Percentiles rank a stretch among this genome's conserved stretches.
These are phyloP conservation scores for Aspergillus sp. DNA, from an alignment of 2,329 filamentous ascomycete species.

Conservation along the genomic window DNA sequence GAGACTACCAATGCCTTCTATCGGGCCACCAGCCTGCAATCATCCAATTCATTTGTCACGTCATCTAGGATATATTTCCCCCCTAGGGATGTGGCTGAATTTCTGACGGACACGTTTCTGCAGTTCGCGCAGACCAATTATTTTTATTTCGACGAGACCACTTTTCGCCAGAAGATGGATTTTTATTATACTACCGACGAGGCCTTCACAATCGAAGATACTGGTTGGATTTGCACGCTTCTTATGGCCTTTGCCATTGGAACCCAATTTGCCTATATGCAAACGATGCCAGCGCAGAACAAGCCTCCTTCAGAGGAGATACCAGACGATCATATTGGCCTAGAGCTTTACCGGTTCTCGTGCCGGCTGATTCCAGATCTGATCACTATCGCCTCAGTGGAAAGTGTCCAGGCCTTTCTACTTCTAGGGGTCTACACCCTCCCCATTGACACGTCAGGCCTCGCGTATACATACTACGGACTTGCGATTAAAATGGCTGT, in stretches of 20 bases:
- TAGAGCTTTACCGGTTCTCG: constrained; percentile 53
- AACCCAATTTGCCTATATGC: constrained; percentile 37
- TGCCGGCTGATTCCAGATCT: constrained; percentile 53
- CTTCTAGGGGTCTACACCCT: constrained; percentile 33
- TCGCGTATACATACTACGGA: constrained; percentile 54
- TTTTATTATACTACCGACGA: constrained; percentile 25
- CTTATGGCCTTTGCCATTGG: constrained; percentile 38
- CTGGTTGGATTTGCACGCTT: constrained; percentile 31
- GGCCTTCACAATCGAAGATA: constrained; percentile 25
- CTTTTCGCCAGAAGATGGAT: constrained; percentile 28
- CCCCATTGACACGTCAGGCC: constrained; percentile 52
- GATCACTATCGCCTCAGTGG: constrained; percentile 52
- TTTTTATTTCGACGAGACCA: constrained; percentile 34
- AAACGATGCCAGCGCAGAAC: constrained; percentile 16
- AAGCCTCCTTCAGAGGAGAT: constrained; percentile 7
- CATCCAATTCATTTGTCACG: constrained; percentile 25
- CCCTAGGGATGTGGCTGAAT: constrained; percentile 32
- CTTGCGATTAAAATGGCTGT: constrained; percentile 55
- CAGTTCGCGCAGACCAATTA: constrained; percentile 34
- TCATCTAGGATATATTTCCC: constrained; percentile 28
- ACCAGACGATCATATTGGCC: constrained; percentile 50
- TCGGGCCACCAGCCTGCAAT: constrained; percentile 32
- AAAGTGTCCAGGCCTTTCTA: constrained; percentile 54
- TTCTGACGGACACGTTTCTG: constrained; percentile 33
- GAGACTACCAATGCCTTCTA: constrained; percentile 28